Base-by-base conservation (phyloP, 352 stramenopile species). In the Phytophthora palmivora region DNA sequence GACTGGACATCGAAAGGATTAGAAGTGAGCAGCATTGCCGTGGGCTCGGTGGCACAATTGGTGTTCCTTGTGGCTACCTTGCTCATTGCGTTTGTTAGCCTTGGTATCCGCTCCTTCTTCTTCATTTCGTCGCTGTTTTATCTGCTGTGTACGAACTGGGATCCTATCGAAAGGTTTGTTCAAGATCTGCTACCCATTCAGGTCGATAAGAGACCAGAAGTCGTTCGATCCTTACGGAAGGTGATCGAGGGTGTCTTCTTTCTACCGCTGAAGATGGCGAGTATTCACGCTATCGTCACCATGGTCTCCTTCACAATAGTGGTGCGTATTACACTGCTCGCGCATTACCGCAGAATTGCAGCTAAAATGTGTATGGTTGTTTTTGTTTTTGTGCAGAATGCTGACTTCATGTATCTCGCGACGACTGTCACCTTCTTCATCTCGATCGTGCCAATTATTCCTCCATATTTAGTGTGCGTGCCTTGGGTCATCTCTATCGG, bases 91-190 rank as follows among this genome's bases (percentile, higher is more conserved):
- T 96, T 96, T 58, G 83, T 96, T 28, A 94, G 85, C 60, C 71
- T 96, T 30, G 87, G 87, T 14, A 84, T 96, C 36, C 87, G 87
- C 16, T 84, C 87, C 10, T 88, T 96, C 53, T 96, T 96, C 76
- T 94, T 96, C 70, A 79, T 94, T 53, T 90, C 87, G 45, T 92
- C 86, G 51, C 69, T 96, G 8, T 96, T 96, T 63, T 96, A 94
- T 51, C 67, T 96, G 9, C 58, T 96, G 21, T 92, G 87, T 43
- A 93, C 82, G 36, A 91, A 93, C 41, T 94, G 85, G 85, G 87
- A 96, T 47, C 87, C 87, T 18, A 90, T 96, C 60, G 84, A 96
- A 56, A 78, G 84, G 22, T 91, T 92, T 61, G 82, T 94, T 28
- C 70, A 88, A 49, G 83, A 95, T 58, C 51, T 92, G 38, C 55